Conservation (phyloP, 2,329 filamentous ascomycete genomes). For the Alternaria incomplexa region DNA sequence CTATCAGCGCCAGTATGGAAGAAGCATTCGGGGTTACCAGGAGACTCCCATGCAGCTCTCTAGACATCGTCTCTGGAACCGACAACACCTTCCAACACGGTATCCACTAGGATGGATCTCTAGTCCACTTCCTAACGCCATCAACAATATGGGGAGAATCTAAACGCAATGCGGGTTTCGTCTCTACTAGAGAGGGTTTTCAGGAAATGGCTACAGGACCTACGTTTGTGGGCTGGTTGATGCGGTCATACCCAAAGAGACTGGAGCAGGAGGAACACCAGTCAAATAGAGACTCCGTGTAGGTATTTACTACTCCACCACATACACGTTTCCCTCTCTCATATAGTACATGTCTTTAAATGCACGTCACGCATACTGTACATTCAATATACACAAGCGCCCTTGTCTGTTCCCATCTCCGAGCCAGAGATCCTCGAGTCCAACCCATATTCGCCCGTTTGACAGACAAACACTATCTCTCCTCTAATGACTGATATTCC, state of each 20-base stretch:
- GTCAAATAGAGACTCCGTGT: background rate
- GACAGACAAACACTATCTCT: too few relatives aligned
- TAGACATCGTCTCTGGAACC: background rate
- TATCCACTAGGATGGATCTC: background rate
- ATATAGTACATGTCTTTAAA: background rate
- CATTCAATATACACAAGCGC: constrained; percentile 15
- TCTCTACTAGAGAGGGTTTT: background rate
- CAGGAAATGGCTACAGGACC: background rate
- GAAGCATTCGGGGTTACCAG: background rate
- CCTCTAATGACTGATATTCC: constrained; percentile 42
- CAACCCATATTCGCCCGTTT: too few relatives aligned
- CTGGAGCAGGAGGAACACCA: background rate
- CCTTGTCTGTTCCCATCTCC: background rate
- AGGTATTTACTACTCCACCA: background rate
- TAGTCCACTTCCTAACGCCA: background rate
- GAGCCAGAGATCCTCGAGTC: too few relatives aligned
- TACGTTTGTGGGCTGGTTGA: background rate
- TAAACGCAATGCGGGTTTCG: background rate
- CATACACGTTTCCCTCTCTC: background rate
- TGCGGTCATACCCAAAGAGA: background rate
- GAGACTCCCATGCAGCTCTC: background rate
- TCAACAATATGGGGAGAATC: background rate
- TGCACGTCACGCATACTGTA: constrained; percentile 13
- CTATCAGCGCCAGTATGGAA: background rate
- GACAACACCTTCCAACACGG: background rate